Percentiles rank a stretch among this genome's conserved stretches.
Conservation (phyloP, 495 filamentous ascomycete genomes). For the Neurospora sublineolata region DNA sequence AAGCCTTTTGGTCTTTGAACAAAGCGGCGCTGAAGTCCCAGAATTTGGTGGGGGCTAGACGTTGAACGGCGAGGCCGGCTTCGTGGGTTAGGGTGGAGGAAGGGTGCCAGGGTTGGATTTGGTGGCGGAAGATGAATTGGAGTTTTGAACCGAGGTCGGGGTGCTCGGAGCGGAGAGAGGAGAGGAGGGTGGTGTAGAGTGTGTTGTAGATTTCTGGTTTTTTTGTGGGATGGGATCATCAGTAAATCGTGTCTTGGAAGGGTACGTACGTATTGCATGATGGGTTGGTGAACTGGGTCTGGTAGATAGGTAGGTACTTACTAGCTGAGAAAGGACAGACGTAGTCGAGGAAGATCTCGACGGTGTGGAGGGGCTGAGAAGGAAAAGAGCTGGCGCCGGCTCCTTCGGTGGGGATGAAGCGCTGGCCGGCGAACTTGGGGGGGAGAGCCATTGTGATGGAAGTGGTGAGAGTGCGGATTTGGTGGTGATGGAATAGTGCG, state of each 20-base stretch:
- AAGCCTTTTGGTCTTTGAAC: slow-evolving; percentile 58
- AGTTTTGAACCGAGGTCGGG: slow-evolving; percentile 43
- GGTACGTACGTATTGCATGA: background rate
- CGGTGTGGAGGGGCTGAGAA: slow-evolving; percentile 47
- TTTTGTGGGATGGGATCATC: background rate
- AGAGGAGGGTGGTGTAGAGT: slow-evolving; percentile 42
- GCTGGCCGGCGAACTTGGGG: slow-evolving; percentile 66
- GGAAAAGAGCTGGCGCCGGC: slow-evolving; percentile 22
- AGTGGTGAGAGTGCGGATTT: background rate
- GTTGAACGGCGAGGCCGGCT: slow-evolving; percentile 67
- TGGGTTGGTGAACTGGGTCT: slow-evolving; percentile 31
- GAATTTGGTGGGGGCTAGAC: slow-evolving; percentile 55
- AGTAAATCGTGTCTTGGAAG: background rate
- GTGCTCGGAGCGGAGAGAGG: slow-evolving; percentile 44
- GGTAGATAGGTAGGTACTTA: background rate
- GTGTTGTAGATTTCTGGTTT: slow-evolving; percentile 49
- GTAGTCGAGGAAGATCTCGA: slow-evolving; percentile 80
- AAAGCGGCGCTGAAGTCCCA: slow-evolving; percentile 64
- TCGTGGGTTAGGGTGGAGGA: slow-evolving; percentile 81
- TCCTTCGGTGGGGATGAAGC: slow-evolving; percentile 32
- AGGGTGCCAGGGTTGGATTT: slow-evolving; percentile 94
- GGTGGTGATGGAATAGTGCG: background rate
- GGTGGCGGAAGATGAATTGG: slow-evolving; percentile 73
- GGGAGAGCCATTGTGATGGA: slow-evolving; percentile 54
- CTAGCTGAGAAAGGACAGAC: slow-evolving; percentile 56